These are phyloP conservation scores for Inga oerstediana DNA, from an alignment of 306 rosid species.

Conservation along the genomic window DNA sequence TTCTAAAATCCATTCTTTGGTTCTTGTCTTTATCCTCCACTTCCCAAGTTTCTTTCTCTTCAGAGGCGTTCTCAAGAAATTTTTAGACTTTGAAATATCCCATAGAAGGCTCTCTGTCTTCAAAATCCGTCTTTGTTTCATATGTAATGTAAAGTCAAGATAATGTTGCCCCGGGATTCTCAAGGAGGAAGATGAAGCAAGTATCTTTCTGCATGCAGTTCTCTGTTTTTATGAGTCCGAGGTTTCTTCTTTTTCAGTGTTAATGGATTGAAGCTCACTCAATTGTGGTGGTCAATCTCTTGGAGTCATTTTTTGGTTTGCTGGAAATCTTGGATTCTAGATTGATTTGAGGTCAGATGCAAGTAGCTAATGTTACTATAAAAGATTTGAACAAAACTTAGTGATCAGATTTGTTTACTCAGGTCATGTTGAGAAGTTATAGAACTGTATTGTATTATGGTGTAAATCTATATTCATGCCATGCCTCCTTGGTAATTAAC, in stretches of 20 bases:
- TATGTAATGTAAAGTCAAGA: conserved; percentile 16
- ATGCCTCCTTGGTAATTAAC: background rate
- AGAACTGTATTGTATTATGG: background rate
- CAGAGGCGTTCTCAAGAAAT: background rate
- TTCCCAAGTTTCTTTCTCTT: background rate
- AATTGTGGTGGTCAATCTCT: conserved; percentile 14
- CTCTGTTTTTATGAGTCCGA: background rate
- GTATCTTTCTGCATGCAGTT: conserved; percentile 38
- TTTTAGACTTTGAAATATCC: conserved; percentile 9
- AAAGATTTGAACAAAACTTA: background rate
- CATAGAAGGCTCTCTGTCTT: conserved; percentile 21
- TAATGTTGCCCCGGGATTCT: conserved; percentile 14
- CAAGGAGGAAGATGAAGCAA: conserved; percentile 30
- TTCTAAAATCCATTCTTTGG: background rate
- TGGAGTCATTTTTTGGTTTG: conserved; percentile 1
- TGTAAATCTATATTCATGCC: background rate
- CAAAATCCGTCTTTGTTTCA: conserved; percentile 21
- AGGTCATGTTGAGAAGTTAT: background rate
- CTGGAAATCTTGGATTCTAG: conserved; percentile 23
- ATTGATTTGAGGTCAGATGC: conserved; percentile 36
- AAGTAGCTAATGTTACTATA: background rate
- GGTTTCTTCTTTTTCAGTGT: conserved; percentile 8
- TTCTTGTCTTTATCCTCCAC: background rate
- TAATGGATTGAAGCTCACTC: background rate
- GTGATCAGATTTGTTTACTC: conserved; percentile 17